These are phyloP conservation scores for Saturnispora galanensis DNA, from an alignment of 805 yeast genomes.

Conservation along the genomic window DNA sequence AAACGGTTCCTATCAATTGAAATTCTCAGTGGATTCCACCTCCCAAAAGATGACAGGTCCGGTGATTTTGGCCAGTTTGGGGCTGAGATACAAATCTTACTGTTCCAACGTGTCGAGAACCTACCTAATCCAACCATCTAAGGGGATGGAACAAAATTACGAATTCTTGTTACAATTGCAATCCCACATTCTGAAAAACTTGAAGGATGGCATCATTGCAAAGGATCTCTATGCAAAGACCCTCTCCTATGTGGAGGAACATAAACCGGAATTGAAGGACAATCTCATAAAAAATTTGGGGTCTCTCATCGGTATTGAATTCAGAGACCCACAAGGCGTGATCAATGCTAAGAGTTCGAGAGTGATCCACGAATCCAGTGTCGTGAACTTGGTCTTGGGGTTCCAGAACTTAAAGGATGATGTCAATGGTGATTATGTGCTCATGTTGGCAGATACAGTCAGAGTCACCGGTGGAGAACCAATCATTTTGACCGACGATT, in stretches of 20 bases:
- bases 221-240: slow-evolving; percentile 58
- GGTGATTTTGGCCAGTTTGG: slow-evolving; percentile 73
- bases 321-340: slow-evolving; percentile 68
- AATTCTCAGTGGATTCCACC: slow-evolving; percentile 72
- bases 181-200: slow-evolving; percentile 44
- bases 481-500: slow-evolving; percentile 56
- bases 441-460: slow-evolving; percentile 73
- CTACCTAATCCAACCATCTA: slow-evolving; percentile 80
- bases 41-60: slow-evolving; percentile 60
- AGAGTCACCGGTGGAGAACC: slow-evolving; percentile 57
- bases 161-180: slow-evolving; percentile 67
- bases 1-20: slow-evolving; percentile 76
- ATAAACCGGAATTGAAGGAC: slow-evolving; percentile 54
- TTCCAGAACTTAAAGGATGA: slow-evolving; percentile 50
- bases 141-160: slow-evolving; percentile 68
- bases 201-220: slow-evolving; percentile 63
- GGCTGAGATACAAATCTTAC: slow-evolving; percentile 79
- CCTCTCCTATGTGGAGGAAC: slow-evolving; percentile 45
- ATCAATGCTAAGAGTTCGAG: slow-evolving; percentile 67
- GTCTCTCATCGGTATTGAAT: slow-evolving; percentile 82
- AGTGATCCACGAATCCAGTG: slow-evolving; percentile 57
- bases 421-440: slow-evolving; percentile 52
- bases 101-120: slow-evolving; percentile 85
- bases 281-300: slow-evolving; percentile 75
- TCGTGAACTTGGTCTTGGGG: slow-evolving; percentile 69